Evolutionary conservation across 1,284 basidiomycete genomes (phyloP).

Genomic region (Clitocybe nebularis): DNA sequence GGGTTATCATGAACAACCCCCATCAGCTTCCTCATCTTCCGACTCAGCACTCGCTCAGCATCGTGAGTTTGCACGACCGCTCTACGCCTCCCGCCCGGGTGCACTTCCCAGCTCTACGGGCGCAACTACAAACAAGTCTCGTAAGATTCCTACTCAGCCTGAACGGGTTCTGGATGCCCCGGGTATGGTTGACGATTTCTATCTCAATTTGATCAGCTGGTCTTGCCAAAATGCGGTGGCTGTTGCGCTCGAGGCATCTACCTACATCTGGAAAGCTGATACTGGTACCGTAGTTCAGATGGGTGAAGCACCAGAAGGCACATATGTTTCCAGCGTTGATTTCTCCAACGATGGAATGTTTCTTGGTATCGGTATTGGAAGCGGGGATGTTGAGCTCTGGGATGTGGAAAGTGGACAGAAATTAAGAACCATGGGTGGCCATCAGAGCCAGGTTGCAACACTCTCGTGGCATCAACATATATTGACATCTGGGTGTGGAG

Average conservation of each 20-base stretch:
- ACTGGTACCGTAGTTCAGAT: conserved; percentile 79
- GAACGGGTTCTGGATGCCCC: conserved; percentile 95
- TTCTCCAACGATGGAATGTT: conserved; percentile 88
- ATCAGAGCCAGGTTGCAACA: conserved; percentile 76
- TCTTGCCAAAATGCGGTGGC: conserved; percentile 82
- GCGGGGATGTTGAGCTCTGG: conserved; percentile 94
- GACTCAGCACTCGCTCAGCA: conserved; percentile 69
- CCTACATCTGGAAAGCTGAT: conserved; percentile 94
- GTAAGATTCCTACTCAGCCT: conserved; percentile 80
- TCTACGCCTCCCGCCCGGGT: conserved; percentile 64
- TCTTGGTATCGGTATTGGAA: conserved; percentile 83
- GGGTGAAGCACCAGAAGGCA: conserved; percentile 70
- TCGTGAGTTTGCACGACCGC: conserved; percentile 66
- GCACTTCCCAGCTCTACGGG: conserved; percentile 59
- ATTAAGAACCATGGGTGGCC: conserved; percentile 85
- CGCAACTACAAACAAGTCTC: conserved; percentile 58
- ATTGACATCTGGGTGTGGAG: conserved; percentile 83
- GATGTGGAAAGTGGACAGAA: conserved; percentile 81
- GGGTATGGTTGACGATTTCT: conserved; percentile 94
- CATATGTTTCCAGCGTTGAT: conserved; percentile 75
- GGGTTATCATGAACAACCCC: conserved; percentile 75
- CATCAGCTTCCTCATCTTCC: conserved; percentile 60
- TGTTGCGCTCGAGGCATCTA: conserved; percentile 79
- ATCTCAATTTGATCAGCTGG: conserved; percentile 94
- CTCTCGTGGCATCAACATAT: conserved; percentile 87